Evolutionary conservation across 2,329 filamentous ascomycete genomes (phyloP).

Genomic region (Aspergillus piperis): DNA sequence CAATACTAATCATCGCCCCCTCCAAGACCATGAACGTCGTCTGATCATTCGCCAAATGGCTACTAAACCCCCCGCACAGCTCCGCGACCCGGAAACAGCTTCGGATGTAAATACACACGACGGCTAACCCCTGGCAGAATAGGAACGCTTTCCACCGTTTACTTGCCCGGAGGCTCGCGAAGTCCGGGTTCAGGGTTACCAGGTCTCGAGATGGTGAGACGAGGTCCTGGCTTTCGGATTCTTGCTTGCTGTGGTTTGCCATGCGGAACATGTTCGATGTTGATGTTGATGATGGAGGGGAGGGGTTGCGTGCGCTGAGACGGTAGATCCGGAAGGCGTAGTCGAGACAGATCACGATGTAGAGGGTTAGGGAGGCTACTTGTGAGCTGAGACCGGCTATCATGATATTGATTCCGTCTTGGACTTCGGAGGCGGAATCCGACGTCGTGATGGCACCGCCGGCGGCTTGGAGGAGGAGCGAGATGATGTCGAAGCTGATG

Average conservation of each 20-base stretch:
- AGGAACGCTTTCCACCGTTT: not conserved
- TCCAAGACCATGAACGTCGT: conserved; percentile 53
- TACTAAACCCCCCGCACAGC: conserved; percentile 50
- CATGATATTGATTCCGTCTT: conserved; percentile 23
- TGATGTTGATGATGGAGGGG: not conserved
- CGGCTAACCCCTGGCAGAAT: conserved; percentile 27
- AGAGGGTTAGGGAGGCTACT: conserved; percentile 19
- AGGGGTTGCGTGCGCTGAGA: not conserved
- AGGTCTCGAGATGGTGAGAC: not conserved
- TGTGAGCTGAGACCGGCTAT: conserved; percentile 12
- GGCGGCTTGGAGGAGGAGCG: conserved; percentile 57
- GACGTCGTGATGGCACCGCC: conserved; percentile 54
- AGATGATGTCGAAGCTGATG: conserved; percentile 59
- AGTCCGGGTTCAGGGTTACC: not conserved
- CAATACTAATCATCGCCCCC: conserved; percentile 50
- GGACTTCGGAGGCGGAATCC: not conserved
- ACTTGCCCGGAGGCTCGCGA: not conserved
- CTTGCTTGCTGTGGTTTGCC: not conserved
- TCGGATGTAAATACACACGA: conserved; percentile 47
- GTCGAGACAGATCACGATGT: conserved; percentile 16
- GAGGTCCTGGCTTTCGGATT: not conserved
- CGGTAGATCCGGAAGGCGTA: conserved; percentile 14
- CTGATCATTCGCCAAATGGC: conserved; percentile 51
- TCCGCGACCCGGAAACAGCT: conserved; percentile 54
- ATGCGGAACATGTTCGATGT: not conserved